Evolutionary conservation across 768 basidiomycete species (phyloP), one percentile per base, ranked within the genome.

Genomic region (Amanita polypyramis): DNA sequence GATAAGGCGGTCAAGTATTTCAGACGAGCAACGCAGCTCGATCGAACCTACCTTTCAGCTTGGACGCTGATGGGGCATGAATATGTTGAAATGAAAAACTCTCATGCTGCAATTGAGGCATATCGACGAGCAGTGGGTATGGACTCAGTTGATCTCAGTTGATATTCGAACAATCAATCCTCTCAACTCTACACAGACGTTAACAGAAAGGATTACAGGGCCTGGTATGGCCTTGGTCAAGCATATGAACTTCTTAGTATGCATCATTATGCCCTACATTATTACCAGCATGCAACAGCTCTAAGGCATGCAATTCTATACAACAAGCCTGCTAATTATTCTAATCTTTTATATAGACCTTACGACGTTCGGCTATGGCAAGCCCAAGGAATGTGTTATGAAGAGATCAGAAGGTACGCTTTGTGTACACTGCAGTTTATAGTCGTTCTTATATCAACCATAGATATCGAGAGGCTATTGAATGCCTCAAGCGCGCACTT

Each of bases 31-130:
- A 87, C 93, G n/a, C 85, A 94, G 58, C 77, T 99, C 40, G 94
- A 99, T 63, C 78, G 88, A 47, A 93, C 87, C 1, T 98, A 93
- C 65, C 74, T 98, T 38, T 88, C 93, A 5, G 96, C 96, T 4
- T 99, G 96, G 96, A 98, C 95, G 3, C 68, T 99, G 53, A 93
- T 99, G 91, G 96, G 96, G 1, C 96, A 99, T 59, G 96, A 98
- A 65, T 97, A 88, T 57, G 87, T 99, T 37, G 96, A 99, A 67
- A 83, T 96, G 83, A 98, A 98, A 68, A 98, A 99, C 63, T 92
- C 92, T 4, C 94, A 98, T 70, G 96, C 96, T 2, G 95, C 96
- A 12, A 96, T 98, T 47, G 96, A 98, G 66, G 89, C 93, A 8
- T 99, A 98, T 65, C 79, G 96, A 47, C 78, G 93, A 60, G 96